Evolutionary conservation across 371 early-diverging fungal genomes (phyloP).

Genomic region (Funneliformis caledonium): DNA sequence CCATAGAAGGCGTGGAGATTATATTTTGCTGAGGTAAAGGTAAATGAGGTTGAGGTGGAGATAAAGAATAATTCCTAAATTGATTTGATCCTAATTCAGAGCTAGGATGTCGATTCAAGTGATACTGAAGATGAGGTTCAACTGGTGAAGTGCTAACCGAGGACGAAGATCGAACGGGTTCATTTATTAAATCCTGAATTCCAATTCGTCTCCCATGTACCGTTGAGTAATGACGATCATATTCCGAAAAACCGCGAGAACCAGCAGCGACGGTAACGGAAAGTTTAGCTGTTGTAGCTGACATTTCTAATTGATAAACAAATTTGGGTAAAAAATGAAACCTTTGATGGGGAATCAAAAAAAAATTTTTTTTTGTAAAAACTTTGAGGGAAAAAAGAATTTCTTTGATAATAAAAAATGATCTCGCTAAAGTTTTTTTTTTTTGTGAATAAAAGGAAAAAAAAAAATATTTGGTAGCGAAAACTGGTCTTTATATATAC

Average conservation of each 20-base stretch:
- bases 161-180: not conserved
- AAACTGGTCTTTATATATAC: too few relatives aligned
- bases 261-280: conserved; percentile 2
- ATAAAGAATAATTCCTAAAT: not conserved
- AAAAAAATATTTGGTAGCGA: too few relatives aligned
- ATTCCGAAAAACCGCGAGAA: not conserved
- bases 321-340: too few relatives aligned
- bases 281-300: not conserved
- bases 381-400: too few relatives aligned
- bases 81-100: not conserved
- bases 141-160: not conserved
- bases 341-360: not conserved
- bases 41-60: not conserved
- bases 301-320: not conserved
- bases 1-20: not conserved
- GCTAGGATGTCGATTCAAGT: not conserved
- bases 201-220: not conserved
- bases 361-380: too few relatives aligned
- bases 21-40: not conserved
- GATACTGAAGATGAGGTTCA: not conserved
- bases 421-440: too few relatives aligned
- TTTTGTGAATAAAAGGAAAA: too few relatives aligned
- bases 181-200: not conserved
- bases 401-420: not conserved
- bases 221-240: not conserved